Percentiles rank a stretch among this genome's conserved stretches.
phyloP scores from a whole-genome alignment of 768 basidiomycete genomes.

The Mycena vulgaris region DNA sequence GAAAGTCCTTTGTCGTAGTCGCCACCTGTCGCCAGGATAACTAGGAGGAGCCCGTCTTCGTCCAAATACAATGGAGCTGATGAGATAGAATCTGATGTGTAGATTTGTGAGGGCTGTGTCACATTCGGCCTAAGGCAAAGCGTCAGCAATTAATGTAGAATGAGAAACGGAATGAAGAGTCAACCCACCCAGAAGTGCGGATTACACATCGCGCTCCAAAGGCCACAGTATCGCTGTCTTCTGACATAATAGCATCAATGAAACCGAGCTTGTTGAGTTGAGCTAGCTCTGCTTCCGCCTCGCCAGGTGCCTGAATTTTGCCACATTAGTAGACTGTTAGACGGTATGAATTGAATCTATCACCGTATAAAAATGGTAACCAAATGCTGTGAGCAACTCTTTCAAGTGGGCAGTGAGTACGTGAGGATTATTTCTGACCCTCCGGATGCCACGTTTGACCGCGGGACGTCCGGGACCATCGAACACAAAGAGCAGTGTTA shows the following conservation, averaged over 20 bases:
- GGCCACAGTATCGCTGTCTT: constrained; percentile 84
- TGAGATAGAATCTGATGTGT: no score
- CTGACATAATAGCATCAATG: constrained; percentile 83
- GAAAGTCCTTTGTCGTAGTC: no score
- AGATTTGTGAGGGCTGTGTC: no score
- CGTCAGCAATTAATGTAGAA: no score
- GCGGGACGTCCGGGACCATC: background rate
- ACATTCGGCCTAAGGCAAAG: no score
- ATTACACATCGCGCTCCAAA: constrained; percentile 81
- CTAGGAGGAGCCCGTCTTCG: no score
- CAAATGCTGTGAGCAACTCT: background rate
- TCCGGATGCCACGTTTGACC: background rate
- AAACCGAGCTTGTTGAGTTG: constrained; percentile 76
- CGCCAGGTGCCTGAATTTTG: constrained; percentile 72
- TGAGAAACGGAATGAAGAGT: background rate
- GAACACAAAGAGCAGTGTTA: background rate
- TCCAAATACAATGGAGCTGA: no score
- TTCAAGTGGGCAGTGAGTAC: background rate
- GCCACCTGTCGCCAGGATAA: no score
- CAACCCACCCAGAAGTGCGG: constrained; percentile 40
- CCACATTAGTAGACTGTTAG: background rate
- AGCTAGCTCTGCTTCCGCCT: constrained; percentile 84
- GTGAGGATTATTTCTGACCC: background rate
- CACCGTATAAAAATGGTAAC: background rate
- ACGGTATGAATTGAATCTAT: background rate